Conservation (phyloP, 208 protist species). For the Trypanosoma lewisi region DNA sequence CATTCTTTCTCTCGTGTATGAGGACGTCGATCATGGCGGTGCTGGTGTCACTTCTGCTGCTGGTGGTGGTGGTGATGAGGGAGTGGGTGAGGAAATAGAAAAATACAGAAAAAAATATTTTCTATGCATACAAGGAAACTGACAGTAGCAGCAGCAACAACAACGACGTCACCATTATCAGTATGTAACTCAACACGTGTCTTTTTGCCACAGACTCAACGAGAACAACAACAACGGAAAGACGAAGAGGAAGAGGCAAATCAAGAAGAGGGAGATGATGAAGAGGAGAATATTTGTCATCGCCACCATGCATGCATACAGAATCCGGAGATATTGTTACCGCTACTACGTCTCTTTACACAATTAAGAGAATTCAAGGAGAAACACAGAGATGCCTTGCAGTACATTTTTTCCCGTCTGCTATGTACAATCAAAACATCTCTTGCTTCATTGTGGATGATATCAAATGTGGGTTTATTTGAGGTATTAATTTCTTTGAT, state of each 20-base stretch:
- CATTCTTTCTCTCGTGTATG: conserved; percentile 38
- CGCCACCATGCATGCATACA: conserved; percentile 25
- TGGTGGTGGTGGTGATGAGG: neutral
- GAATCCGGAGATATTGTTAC: conserved; percentile 45
- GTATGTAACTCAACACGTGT: too few species aligned
- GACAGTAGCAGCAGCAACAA: too few species aligned
- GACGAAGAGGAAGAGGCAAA: neutral
- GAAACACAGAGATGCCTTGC: conserved; percentile 25
- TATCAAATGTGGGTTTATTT: conserved; percentile 55
- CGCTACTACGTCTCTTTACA: conserved; percentile 31
- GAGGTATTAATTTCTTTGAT: conserved; percentile 51
- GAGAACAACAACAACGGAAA: too few species aligned
- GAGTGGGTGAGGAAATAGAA: too few species aligned
- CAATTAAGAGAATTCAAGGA: conserved; percentile 18
- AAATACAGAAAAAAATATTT: too few species aligned
- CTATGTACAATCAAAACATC: conserved; percentile 22
- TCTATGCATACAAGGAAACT: too few species aligned
- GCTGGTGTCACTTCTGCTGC: neutral
- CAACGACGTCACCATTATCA: too few species aligned
- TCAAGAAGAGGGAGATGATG: neutral
- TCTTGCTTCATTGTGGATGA: conserved; percentile 41
- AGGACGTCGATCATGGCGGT: conserved; percentile 14
- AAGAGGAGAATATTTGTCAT: neutral
- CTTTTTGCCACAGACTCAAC: too few species aligned
- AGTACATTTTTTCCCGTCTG: conserved; percentile 24